A percentile compares a stretch with the other conserved stretches of the same genome.
Evolutionary conservation across 169 alveolate species (phyloP).

Genomic region (Plasmodium coatneyi): DNA sequence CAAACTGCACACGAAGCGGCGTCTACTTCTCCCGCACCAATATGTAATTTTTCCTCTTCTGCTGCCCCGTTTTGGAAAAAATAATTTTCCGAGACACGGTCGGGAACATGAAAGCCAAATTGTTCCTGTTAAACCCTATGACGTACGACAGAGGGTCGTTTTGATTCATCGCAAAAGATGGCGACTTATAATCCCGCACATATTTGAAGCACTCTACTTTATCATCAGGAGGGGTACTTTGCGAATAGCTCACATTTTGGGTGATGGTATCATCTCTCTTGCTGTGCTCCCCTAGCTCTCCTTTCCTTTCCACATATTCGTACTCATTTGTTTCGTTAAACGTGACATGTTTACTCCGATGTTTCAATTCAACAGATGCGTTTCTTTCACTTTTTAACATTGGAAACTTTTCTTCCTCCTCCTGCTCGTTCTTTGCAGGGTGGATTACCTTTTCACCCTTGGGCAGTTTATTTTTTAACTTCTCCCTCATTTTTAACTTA

Average conservation of each 20-base stretch:
- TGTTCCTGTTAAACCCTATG: conserved; percentile 22
- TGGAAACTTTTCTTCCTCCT: neutral
- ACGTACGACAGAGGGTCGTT: conserved; percentile 44
- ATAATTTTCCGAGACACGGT: conserved; percentile 47
- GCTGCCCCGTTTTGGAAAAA: conserved; percentile 71
- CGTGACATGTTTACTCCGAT: neutral
- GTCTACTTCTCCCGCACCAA: conserved; percentile 17
- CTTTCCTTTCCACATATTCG: neutral
- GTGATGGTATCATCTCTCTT: neutral
- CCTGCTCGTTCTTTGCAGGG: neutral
- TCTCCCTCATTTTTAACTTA: conserved; percentile 24
- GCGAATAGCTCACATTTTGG: neutral
- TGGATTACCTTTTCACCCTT: neutral
- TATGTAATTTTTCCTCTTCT: conserved; percentile 54
- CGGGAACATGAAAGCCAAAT: conserved; percentile 53
- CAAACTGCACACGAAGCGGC: neutral
- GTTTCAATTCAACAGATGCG: neutral
- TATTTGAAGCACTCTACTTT: conserved; percentile 36
- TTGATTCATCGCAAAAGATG: conserved; percentile 28
- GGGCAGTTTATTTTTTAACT: neutral
- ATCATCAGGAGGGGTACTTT: conserved; percentile 7
- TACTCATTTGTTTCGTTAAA: neutral
- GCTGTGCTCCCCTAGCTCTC: neutral
- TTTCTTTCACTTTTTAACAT: neutral
- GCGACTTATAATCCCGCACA: conserved; percentile 64